A percentile compares a stretch with the other conserved stretches of the same genome.
phyloP scores from a whole-genome alignment of 495 filamentous ascomycete species.

The Acidiella bohemica region DNA sequence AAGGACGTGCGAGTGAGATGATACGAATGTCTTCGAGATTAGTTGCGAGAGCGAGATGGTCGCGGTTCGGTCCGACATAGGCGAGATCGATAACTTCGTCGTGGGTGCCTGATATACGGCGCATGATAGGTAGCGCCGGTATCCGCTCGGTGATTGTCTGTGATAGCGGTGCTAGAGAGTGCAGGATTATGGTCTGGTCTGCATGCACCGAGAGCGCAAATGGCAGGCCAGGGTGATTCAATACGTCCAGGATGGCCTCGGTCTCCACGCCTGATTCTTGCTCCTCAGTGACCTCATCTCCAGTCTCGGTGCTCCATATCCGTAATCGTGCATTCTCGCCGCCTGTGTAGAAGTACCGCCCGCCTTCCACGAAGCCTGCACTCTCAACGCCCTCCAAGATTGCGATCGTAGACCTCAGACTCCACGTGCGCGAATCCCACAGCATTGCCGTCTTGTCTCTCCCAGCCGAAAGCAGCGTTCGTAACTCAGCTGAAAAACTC shows the following conservation, averaged over 20 bases:
- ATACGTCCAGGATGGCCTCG: slow-evolving; percentile 60
- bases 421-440: slow-evolving; percentile 80
- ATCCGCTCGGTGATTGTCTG: slow-evolving; percentile 26
- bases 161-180: slow-evolving; percentile 36
- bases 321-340: slow-evolving; percentile 73
- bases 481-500: slow-evolving; percentile 60
- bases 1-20: slow-evolving; percentile 47
- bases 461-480: slow-evolving; percentile 71
- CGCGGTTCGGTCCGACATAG: slow-evolving; percentile 65
- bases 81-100: slow-evolving; percentile 92
- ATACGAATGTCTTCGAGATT: slow-evolving; percentile 89
- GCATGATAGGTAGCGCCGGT: slow-evolving; percentile 38
- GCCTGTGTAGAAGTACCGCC: slow-evolving; percentile 61
- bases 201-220: slow-evolving; percentile 73
- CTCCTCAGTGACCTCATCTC: slow-evolving; percentile 63
- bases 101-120: slow-evolving; percentile 85
- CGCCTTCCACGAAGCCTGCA: slow-evolving; percentile 61
- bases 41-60: slow-evolving; percentile 76
- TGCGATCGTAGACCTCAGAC: slow-evolving; percentile 65
- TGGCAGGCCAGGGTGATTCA: slow-evolving; percentile 46
- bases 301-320: slow-evolving; percentile 65
- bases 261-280: slow-evolving; percentile 52
- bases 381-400: slow-evolving; percentile 76
- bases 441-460: slow-evolving; percentile 87
- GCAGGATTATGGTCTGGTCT: slow-evolving; percentile 71